Base-by-base conservation (phyloP, 164 flowering plant species). In the Magnolia changhungtana region DNA sequence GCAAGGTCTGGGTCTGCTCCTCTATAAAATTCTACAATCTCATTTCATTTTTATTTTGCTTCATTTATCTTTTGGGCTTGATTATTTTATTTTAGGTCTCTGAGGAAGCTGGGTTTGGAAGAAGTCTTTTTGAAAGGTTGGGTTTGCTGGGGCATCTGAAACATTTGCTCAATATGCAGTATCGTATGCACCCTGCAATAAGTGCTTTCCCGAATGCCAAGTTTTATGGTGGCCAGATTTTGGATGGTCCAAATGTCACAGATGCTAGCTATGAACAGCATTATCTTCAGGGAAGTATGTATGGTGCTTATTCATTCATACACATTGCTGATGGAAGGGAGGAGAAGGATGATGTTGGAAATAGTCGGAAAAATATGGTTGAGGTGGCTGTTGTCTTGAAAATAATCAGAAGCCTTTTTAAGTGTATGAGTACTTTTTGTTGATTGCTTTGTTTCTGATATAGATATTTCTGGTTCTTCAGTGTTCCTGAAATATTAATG, bases 51-150 rank as follows among this genome's bases (percentile, higher is more conserved):
- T 18, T 20, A 3, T 16, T 20, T 27, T 68, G 29, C 50, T 67
- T 29, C 19, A 27, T 37, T 11, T 4, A 63, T 20, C 7, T 4
- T 4, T 58, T 31, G 65, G 29, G 31, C 18, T 31, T 27, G 51
- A 45, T 69, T n/a, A 13, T 70, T 67, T 27, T 50, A 20, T 27
- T 72, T 11, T 24, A 83, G 88, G 63, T 80, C 11, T 70, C 82
- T 1, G 72, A 72, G 10, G 69, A 74, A 8, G 82, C 82, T 5
- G 83, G 74, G 2, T 85, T 82, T 63, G 87, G 89, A 72, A 82
- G 88, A 75, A 85, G 89, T 63, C 76, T 85, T 67, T 86, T 88
- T 65, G 82, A 80, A 73, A 81, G 90, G 80, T 80, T 88, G 79
- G 77, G 73, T 7, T 55, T 63, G 8, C 67, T 86, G 21, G 87